Evolutionary conservation across 208 protist species (phyloP), one percentile per base, ranked within the genome.

Genomic region (Trypanosoma melophagium): DNA sequence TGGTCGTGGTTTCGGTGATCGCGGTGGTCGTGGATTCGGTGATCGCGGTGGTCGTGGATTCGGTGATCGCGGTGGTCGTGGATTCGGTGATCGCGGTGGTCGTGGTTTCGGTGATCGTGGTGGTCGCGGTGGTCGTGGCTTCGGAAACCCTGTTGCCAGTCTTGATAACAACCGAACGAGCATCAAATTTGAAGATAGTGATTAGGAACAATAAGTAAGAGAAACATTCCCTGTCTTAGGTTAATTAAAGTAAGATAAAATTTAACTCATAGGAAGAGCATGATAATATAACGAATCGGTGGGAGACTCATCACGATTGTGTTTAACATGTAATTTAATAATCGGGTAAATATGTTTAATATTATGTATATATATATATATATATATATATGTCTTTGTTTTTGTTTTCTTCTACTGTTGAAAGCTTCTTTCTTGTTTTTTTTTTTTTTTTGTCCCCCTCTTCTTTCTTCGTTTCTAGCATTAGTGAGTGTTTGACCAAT

Each of bases 121-220:
- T 57, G 69, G 49, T 19, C 69, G 69, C 50, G 71, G 85, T 25
- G 81, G 78, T 31, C 83, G 77, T 58, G 85, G 81, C 62, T 89
- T 92, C 54, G 89, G 89, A 44, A 69, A 67, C 60, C 64, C 80
- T 44, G 51, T 81, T 5, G 79, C 86, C 22, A 66, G 75, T 24
- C 76, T 95, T 17, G 76, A 79, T 61, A 76, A 71, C 17, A 80
- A 81, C 50, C 68, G 77, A 45, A 77, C 80, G 58, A 92, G 72
- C 66, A 76, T 77, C 14, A 92, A 87, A 72, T 82, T 92, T 53
- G 85, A 83, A 35, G 66, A 77, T 63, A 92, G 86, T 61, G 89
- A 95, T 58, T 83, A 84, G 65, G 83, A 86, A 38, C 84, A n/a
- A 85, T 71, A 58, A 55, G n/a, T 62, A 56, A 66, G 12, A 12